Conservation (phyloP, 164 flowering plant genomes). For the Protea cynaroides region DNA sequence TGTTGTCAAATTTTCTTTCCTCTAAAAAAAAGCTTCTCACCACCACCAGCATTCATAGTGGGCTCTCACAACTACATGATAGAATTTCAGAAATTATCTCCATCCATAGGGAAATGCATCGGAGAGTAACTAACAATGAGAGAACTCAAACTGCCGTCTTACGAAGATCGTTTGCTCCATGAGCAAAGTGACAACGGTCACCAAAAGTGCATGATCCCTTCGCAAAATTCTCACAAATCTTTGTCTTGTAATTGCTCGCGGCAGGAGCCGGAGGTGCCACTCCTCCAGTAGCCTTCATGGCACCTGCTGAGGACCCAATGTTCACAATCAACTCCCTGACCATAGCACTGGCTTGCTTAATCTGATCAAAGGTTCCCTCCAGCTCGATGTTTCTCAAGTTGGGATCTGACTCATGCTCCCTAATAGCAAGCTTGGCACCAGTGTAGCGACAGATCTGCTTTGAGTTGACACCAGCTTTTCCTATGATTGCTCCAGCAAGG, state of each 20-base stretch:
- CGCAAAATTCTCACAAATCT: constrained; percentile 60
- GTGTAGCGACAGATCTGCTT: constrained; percentile 84
- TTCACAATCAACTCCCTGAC: constrained; percentile 66
- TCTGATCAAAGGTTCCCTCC: constrained; percentile 93
- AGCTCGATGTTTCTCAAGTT: constrained; percentile 79
- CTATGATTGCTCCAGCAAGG: constrained; percentile 87
- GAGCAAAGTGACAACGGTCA: constrained; percentile 83
- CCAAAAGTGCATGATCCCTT: constrained; percentile 82
- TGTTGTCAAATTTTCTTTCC: too few relatives aligned
- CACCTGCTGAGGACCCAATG: constrained; percentile 22
- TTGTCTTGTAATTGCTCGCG: constrained; percentile 59
- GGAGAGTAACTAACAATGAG: neutral
- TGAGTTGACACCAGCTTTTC: constrained; percentile 86
- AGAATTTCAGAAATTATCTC: too few relatives aligned
- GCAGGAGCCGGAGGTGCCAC: constrained; percentile 18
- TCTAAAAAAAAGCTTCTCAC: too few relatives aligned
- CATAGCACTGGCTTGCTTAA: constrained; percentile 74
- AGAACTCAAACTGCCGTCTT: constrained; percentile 23
- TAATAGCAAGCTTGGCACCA: constrained; percentile 73
- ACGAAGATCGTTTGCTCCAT: constrained; percentile 66
- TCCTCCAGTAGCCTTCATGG: constrained; percentile 10
- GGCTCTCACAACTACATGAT: neutral
- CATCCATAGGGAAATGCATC: too few relatives aligned
- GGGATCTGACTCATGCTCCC: constrained; percentile 82
- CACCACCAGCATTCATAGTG: too few relatives aligned